Percentiles rank a stretch among this genome's conserved stretches.
phyloP scores from a whole-genome alignment of 1,284 basidiomycete genomes.

The Microbotryum lychnidis-dioicae region DNA sequence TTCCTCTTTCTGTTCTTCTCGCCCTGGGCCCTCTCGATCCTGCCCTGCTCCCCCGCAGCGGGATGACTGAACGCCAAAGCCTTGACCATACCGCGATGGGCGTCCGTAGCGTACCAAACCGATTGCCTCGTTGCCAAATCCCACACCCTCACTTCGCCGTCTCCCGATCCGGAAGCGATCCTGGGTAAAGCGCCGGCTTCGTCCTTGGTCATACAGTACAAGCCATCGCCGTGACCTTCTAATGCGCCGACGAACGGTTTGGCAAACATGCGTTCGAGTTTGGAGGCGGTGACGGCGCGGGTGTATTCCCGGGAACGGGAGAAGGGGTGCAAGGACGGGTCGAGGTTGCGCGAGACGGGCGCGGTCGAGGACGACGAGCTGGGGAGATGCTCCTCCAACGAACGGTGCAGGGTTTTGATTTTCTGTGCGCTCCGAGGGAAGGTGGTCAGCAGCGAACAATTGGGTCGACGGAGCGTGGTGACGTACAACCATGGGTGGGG shows the following conservation, averaged over 20 bases:
- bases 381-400: conserved; percentile 62
- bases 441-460: no score
- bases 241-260: conserved; percentile 88
- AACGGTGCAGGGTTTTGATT: conserved; percentile 81
- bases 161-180: conserved; percentile 90
- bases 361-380: conserved; percentile 60
- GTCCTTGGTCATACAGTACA: conserved; percentile 76
- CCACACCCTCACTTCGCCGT: conserved; percentile 90
- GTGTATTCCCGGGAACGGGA: conserved; percentile 85
- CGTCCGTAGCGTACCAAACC: conserved; percentile 61
- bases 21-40: conserved; percentile 29
- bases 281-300: conserved; percentile 86
- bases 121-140: conserved; percentile 65
- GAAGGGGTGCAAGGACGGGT: conserved; percentile 91
- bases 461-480: background rate
- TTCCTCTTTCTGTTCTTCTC: conserved; percentile 27
- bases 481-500: background rate
- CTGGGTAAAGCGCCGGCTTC: conserved; percentile 58
- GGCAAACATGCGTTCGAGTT: conserved; percentile 93
- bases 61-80: conserved; percentile 60
- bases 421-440: conserved; percentile 51
- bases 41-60: conserved; percentile 24
- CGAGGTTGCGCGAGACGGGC: conserved; percentile 82
- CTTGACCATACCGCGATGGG: conserved; percentile 88
- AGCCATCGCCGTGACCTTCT: conserved; percentile 92